Evolutionary conservation across 106 monocot species (phyloP), one percentile per base, ranked within the genome.

Genomic region (Dioscorea zingiberensis): DNA sequence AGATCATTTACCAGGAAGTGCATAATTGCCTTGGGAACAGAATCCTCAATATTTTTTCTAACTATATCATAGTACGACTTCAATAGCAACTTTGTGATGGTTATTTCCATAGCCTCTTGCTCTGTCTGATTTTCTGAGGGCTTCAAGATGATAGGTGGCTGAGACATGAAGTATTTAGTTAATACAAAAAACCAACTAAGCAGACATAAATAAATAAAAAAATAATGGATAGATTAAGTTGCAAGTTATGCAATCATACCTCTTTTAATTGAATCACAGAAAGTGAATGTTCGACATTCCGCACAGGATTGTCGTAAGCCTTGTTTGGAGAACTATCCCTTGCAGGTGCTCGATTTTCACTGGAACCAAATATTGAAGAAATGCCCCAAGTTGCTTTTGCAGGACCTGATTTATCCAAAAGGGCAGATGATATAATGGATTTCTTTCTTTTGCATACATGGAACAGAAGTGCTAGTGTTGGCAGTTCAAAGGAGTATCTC

Each of bases 31-130:
- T 98, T 98, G 7, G 98, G 98, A 23, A 98, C 84, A 66, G 73
- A 73, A 71, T 92, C 97, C 65, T 98, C 91, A 25, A 98, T 81
- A 75, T 80, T 98, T 67, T 92, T 98, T 55, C 89, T 86, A 8
- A 89, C 97, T 73, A 98, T 98, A 29, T 98, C 86, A 80, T 92
- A 97, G 68, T 98, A 98, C 55, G 97, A 98, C 77, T 82, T 86
- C 69, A 92, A 56, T 27, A 98, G 68, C 30, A 92, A 63, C 71
- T 98, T 98, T 66, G 87, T 89, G 27, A 92, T 85, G 63, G 78
- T 64, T 75, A 98, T 89, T 77, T 88, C 97, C 55, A 83, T 54
- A 48, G 84, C 66, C 62, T 98, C 97, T 45, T 84, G 88, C 60
- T 92, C 86, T 3, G 86, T 81, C 68, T 88, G 88, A 45, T 77